Evolutionary conservation across 73 alveolate species (phyloP).

Genomic region (Paramecium pentaurelia): DNA sequence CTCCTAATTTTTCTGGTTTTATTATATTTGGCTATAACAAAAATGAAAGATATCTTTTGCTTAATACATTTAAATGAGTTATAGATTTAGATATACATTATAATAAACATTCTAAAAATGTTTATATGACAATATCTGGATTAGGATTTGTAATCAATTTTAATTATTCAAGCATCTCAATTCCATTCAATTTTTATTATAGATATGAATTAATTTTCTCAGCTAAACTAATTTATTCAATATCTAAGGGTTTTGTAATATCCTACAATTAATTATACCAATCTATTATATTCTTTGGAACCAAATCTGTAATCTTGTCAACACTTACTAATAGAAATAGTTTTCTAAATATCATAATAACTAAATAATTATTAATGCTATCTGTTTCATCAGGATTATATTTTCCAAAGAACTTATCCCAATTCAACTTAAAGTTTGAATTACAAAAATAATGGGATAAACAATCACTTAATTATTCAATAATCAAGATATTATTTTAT

Average conservation of each 20-base stretch:
- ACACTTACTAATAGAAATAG: not conserved
- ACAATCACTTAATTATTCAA: constrained; percentile 20
- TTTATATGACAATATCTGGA: not conserved
- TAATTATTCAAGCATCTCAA: not conserved
- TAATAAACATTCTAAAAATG: not conserved
- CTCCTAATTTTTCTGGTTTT: not conserved
- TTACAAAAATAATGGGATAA: not conserved
- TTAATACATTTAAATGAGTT: constrained; percentile 23
- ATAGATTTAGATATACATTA: not conserved
- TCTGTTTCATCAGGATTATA: not conserved
- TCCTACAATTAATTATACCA: constrained; percentile 15
- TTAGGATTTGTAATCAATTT: not conserved
- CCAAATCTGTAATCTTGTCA: not conserved
- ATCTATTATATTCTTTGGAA: not conserved
- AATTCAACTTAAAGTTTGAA: not conserved
- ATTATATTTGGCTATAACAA: not conserved
- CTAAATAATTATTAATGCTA: not conserved
- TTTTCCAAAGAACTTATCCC: not conserved
- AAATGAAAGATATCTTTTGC: constrained; percentile 3
- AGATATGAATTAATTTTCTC: not conserved
- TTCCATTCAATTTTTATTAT: not conserved
- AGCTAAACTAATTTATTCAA: not conserved
- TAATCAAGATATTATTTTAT: not conserved
- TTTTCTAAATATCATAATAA: not conserved
- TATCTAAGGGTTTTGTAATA: not conserved